A percentile compares a stretch with the other conserved stretches of the same genome.
These are phyloP conservation scores for Fraxinus greggii DNA, from an alignment of 305 asterid genomes.

Conservation along the genomic window DNA sequence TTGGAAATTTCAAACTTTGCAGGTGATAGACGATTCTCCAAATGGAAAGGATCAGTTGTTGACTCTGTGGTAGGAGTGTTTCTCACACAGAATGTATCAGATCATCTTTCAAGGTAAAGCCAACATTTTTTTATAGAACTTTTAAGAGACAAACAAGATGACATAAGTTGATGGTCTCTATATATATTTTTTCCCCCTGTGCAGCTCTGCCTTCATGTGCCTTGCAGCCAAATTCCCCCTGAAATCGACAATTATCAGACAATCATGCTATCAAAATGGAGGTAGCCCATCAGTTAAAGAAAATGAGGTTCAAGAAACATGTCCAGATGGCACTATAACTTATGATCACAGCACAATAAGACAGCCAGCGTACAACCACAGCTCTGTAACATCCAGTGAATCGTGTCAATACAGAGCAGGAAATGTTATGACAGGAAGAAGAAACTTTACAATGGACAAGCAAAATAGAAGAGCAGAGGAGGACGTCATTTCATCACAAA, in stretches of 20 bases:
- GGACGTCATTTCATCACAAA: constrained; percentile 73
- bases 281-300: constrained; percentile 41
- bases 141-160: constrained; percentile 6
- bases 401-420: constrained; percentile 33
- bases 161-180: constrained; percentile 13
- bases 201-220: constrained; percentile 94
- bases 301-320: constrained; percentile 57
- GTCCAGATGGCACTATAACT: constrained; percentile 62
- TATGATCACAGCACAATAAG: constrained; percentile 37
- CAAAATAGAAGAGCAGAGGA: constrained; percentile 45
- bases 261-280: constrained; percentile 31
- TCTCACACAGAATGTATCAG: constrained; percentile 95
- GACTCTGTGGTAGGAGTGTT: constrained; percentile 96
- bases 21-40: constrained; percentile 93
- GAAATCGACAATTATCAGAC: constrained; percentile 30
- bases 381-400: constrained; percentile 42
- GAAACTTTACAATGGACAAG: constrained; percentile 31
- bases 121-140: constrained; percentile 5
- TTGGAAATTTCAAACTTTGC: constrained; percentile 25
- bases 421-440: constrained; percentile 29
- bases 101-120: constrained; percentile 89
- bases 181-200: constrained; percentile 20
- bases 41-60: constrained; percentile 97
- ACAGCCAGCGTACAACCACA: constrained; percentile 35
- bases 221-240: constrained; percentile 83